Evolutionary conservation across 2,329 filamentous ascomycete genomes (phyloP).

Genomic region (Aspergillus neotritici): DNA sequence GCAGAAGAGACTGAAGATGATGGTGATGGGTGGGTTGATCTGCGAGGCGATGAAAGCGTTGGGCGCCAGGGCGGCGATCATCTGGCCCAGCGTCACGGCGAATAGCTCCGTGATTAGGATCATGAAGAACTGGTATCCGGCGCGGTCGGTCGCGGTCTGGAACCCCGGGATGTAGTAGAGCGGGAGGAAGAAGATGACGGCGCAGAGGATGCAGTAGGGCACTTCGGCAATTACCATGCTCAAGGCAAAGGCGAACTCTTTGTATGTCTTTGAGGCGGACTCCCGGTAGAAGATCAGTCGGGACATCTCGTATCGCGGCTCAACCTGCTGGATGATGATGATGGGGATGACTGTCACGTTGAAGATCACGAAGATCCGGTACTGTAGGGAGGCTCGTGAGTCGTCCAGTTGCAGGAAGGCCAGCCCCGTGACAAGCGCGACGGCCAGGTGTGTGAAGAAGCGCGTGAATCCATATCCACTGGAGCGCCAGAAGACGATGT

Average conservation of each 20-base stretch:
- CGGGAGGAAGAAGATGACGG: slow-evolving; percentile 73
- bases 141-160: slow-evolving; percentile 55
- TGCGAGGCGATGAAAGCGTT: slow-evolving; percentile 72
- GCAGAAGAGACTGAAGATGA: slow-evolving; percentile 79
- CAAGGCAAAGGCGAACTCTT: slow-evolving; percentile 68
- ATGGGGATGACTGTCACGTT: slow-evolving; percentile 76
- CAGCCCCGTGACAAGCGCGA: slow-evolving; percentile 72
- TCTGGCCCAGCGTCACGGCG: slow-evolving; percentile 72
- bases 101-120: slow-evolving; percentile 79
- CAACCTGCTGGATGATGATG: slow-evolving; percentile 75
- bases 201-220: slow-evolving; percentile 75
- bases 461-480: slow-evolving; percentile 87
- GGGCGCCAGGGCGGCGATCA: slow-evolving; percentile 70
- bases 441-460: slow-evolving; percentile 75
- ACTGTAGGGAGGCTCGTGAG: slow-evolving; percentile 70
- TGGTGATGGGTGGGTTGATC: slow-evolving; percentile 75
- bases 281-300: slow-evolving; percentile 82
- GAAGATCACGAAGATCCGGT: slow-evolving; percentile 86
- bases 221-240: slow-evolving; percentile 78
- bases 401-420: slow-evolving; percentile 73
- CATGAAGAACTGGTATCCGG: slow-evolving; percentile 84
- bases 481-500: slow-evolving; percentile 75
- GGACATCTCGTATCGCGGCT: slow-evolving; percentile 75
- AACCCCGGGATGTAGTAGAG: slow-evolving; percentile 82
- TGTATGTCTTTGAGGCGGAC: slow-evolving; percentile 80